Evolutionary conservation across 169 alveolate genomes (phyloP), one percentile per base, ranked within the genome.

Genomic region (Cryptosporidium canis): DNA sequence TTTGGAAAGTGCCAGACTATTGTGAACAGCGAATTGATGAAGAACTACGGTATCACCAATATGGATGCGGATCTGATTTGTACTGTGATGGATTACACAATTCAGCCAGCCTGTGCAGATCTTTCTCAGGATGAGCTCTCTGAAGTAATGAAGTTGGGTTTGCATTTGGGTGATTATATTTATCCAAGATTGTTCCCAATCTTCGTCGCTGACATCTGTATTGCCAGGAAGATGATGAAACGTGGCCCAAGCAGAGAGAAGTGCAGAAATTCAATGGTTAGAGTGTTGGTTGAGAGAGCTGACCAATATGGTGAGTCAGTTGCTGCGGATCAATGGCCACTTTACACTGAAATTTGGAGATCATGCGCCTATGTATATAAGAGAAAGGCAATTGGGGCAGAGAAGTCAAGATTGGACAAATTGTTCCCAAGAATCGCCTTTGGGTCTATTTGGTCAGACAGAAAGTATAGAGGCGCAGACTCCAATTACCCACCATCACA

Each of bases 161-260:
- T 77, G 18, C 87, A 77, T 39, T 31, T 77, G 33, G 87, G 87
- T 16, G 53, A 77, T 29, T 77, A 24, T 35, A 16, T 77, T 33
- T 77, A 56, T 77, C 87, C 87, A 58, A 77, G 87, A 77, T 24
- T 77, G 14, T 77, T 77, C 47, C 87, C 87, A 3, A 33, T 77
- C 5, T 77, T 77, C 27, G 39, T 41, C 3, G 21, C 61, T 1
- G 87, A 77, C 37, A 6, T 77, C 8, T 77, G 87, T 61, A 58
- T n/a, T 2, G 87, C 87, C 37, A 45, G 87, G 14, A 77, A 45
- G 27, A 77, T 77, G 87, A 77, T 77, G 87, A 77, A 41, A 37
- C 87, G 87, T 24, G 87, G 87, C 5, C 87, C 87, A 29, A 77
- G 77, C 39, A 55, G 87, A 27, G 87, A 77, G 27, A 77, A 24